Percentiles rank a stretch among this genome's conserved stretches.
Evolutionary conservation across 768 basidiomycete species (phyloP).

Genomic region (Leucogyrophana mollusca): DNA sequence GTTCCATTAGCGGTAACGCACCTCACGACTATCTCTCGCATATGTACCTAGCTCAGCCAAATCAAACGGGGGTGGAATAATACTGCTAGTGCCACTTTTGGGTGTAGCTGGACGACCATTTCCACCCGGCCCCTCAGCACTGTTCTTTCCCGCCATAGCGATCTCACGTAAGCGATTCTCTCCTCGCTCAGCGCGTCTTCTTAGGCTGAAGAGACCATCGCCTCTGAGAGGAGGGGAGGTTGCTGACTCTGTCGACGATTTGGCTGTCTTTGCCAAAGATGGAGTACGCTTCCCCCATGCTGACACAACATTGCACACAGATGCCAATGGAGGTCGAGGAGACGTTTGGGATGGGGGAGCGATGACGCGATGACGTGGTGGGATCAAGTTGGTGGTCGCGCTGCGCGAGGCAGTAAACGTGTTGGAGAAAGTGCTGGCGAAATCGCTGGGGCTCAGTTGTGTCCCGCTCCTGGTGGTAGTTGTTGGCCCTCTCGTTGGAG

Average conservation of each 20-base stretch:
- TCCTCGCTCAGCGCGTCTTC: conserved; percentile 27
- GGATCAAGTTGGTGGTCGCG: conserved; percentile 29
- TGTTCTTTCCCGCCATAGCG: conserved; percentile 7
- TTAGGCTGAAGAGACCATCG: conserved; percentile 33
- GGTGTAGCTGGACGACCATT: conserved; percentile 21
- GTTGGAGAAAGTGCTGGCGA: conserved; percentile 35
- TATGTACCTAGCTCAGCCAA: conserved; percentile 45
- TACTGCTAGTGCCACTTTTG: conserved; percentile 27
- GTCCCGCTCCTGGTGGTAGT: conserved; percentile 23
- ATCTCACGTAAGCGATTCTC: conserved; percentile 13
- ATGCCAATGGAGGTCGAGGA: conserved; percentile 69
- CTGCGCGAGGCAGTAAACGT: conserved; percentile 38
- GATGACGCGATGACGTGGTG: conserved; percentile 50
- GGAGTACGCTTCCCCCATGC: conserved; percentile 80
- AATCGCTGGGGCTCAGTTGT: conserved; percentile 35
- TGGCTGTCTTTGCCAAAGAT: conserved; percentile 31
- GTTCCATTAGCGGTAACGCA: conserved; percentile 21
- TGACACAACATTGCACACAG: conserved; percentile 75
- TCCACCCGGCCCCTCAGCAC: conserved; percentile 10
- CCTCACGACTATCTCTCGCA: conserved; percentile 41
- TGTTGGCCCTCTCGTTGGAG: conserved; percentile 39
- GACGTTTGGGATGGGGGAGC: conserved; percentile 61
- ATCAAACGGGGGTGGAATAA: conserved; percentile 46
- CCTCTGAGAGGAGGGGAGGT: conserved; percentile 34
- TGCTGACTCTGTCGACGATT: conserved; percentile 38